A percentile compares a stretch with the other conserved stretches of the same genome.
Conservation (phyloP, 1,284 basidiomycete genomes). For the Irpex lacteus region DNA sequence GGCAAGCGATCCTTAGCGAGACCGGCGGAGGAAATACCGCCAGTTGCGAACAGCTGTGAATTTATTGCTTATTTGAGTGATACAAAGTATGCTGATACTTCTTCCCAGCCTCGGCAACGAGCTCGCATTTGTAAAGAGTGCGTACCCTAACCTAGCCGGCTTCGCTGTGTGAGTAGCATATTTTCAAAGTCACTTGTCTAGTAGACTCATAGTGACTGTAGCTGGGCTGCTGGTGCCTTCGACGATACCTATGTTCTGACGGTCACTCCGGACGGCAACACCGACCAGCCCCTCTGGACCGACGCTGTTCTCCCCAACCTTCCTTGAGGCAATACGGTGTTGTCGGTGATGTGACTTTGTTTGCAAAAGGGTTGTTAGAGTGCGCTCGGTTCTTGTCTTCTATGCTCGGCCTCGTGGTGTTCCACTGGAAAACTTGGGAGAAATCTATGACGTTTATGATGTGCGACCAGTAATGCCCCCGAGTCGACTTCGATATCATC, state of each 20-base stretch:
- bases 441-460: background rate
- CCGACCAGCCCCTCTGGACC: constrained; percentile 36
- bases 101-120: constrained; percentile 36
- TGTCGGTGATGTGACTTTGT: background rate
- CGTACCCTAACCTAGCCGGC: constrained; percentile 43
- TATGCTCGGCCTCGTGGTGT: background rate
- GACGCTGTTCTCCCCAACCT: constrained; percentile 30
- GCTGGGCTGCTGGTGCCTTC: constrained; percentile 41
- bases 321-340: constrained; percentile 17
- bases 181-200: background rate
- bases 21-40: constrained; percentile 55
- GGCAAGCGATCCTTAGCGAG: constrained; percentile 56
- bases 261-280: constrained; percentile 34
- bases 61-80: background rate
- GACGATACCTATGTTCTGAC: constrained; percentile 36
- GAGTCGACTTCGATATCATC: background rate
- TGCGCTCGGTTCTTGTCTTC: background rate
- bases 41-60: constrained; percentile 44
- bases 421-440: background rate
- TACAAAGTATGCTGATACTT: background rate
- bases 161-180: constrained; percentile 35
- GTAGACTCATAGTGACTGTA: constrained; percentile 1
- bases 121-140: constrained; percentile 45
- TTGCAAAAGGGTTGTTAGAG: background rate
- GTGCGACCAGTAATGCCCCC: background rate